These are phyloP conservation scores for Colletotrichum abscissum DNA, from an alignment of 2,329 filamentous ascomycete genomes.

Conservation along the genomic window DNA sequence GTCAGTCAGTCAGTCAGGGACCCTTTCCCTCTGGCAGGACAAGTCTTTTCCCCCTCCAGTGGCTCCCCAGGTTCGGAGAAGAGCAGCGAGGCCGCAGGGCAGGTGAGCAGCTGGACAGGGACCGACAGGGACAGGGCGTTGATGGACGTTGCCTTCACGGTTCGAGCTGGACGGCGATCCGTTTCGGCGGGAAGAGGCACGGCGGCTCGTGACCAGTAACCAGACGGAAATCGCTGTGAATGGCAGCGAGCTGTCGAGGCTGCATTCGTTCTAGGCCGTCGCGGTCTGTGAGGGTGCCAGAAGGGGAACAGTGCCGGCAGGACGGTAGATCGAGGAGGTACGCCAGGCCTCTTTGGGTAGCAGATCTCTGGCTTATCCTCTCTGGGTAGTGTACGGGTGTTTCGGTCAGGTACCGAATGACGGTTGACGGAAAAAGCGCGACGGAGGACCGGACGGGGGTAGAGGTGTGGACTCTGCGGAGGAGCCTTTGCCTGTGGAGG, in stretches of 20 bases:
- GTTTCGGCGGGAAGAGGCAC: conserved; percentile 31
- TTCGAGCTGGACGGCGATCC: conserved; percentile 26
- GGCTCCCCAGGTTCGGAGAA: conserved; percentile 6
- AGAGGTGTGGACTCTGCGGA: not conserved
- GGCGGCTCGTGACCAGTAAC: conserved; percentile 31
- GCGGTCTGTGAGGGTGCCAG: conserved; percentile 21
- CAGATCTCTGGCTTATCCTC: not conserved
- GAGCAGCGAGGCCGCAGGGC: conserved; percentile 8
- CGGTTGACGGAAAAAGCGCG: conserved; percentile 33
- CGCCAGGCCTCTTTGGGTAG: conserved; percentile 9
- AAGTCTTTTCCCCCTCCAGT: not conserved
- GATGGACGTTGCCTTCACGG: conserved; percentile 6
- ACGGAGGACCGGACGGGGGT: conserved; percentile 21
- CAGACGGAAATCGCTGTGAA: conserved; percentile 28
- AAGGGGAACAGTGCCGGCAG: conserved; percentile 33
- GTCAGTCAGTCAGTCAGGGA: not conserved
- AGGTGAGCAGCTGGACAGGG: conserved; percentile 27
- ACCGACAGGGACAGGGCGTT: conserved; percentile 24
- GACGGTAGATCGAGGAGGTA: conserved; percentile 23
- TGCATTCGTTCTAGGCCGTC: conserved; percentile 28
- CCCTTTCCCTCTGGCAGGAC: not conserved
- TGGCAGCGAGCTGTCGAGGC: conserved; percentile 26
- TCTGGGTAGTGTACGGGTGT: conserved; percentile 14
- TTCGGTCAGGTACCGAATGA: conserved; percentile 34
- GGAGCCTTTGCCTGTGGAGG: not conserved